These are phyloP conservation scores for Lipomyces yamanashiensis DNA, from an alignment of 805 yeast species.

Conservation along the genomic window DNA sequence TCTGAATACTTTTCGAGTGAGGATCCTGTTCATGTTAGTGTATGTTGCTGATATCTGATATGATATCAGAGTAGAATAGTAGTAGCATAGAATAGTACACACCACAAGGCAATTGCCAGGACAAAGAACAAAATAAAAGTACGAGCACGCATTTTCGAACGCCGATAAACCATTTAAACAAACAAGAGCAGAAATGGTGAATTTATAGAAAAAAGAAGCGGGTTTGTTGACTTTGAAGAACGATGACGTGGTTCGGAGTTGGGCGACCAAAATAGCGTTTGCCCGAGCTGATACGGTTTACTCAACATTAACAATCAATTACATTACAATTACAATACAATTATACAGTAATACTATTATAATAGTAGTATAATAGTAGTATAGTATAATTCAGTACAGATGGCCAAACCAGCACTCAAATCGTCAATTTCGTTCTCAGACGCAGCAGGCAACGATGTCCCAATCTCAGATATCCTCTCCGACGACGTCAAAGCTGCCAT, in stretches of 20 bases:
- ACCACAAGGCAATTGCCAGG: conserved; percentile 12
- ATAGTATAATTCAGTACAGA: too few relatives aligned
- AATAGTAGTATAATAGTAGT: too few relatives aligned
- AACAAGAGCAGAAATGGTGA: not conserved
- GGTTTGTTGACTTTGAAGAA: not conserved
- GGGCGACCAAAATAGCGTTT: conserved; percentile 4
- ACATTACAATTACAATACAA: too few relatives aligned
- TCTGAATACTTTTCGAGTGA: conserved; percentile 12
- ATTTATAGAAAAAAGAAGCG: not conserved
- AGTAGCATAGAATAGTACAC: not conserved
- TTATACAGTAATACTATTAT: too few relatives aligned
- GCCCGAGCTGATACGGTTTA: conserved; percentile 16
- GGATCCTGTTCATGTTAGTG: too few relatives aligned
- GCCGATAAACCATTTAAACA: not conserved
- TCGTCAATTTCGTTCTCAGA: conserved; percentile 21
- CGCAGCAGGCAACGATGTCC: conserved; percentile 6
- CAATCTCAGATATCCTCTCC: conserved; percentile 5
- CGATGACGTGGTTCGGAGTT: conserved; percentile 12
- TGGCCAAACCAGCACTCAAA: not conserved
- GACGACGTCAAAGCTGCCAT: conserved; percentile 6
- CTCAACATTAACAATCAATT: conserved; percentile 12
- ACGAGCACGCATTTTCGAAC: conserved; percentile 17
- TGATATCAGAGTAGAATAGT: not conserved
- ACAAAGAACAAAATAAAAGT: conserved; percentile 7
- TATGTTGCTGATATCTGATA: too few relatives aligned